phyloP scores from a whole-genome alignment of 441 rosid genomes.

The Daphne laureola region DNA sequence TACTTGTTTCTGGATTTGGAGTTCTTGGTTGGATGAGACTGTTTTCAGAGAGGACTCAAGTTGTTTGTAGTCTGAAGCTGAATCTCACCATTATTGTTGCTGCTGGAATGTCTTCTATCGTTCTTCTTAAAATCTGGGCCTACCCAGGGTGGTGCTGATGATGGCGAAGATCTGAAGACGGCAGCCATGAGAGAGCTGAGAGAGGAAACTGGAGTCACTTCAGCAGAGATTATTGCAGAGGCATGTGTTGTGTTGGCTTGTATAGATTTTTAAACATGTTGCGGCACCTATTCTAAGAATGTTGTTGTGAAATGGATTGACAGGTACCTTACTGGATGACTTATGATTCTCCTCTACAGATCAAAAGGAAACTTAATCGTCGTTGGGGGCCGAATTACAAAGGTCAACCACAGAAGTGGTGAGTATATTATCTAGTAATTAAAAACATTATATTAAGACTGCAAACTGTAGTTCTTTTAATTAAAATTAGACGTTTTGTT shows the following conservation, averaged over 20 bases:
- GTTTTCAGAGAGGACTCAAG: too few species aligned
- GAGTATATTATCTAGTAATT: conserved; percentile 6
- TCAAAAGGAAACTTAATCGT: conserved; percentile 41
- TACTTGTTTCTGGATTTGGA: too few species aligned
- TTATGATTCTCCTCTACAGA: conserved; percentile 51
- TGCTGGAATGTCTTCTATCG: background rate
- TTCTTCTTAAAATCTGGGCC: background rate
- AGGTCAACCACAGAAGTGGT: conserved; percentile 79
- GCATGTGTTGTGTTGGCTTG: conserved; percentile 20
- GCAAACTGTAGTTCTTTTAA: background rate
- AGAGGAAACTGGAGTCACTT: conserved; percentile 77
- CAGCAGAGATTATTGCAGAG: conserved; percentile 64
- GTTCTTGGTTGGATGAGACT: too few species aligned
- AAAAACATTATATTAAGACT: background rate
- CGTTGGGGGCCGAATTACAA: conserved; percentile 58
- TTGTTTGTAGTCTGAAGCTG: too few species aligned
- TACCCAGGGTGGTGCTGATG: conserved; percentile 60
- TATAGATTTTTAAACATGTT: conserved; percentile 5
- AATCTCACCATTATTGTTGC: too few species aligned
- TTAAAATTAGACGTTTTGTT: too few species aligned
- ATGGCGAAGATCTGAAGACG: conserved; percentile 51
- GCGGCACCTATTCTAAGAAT: background rate
- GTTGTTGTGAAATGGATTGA: conserved; percentile 2
- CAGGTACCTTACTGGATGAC: conserved; percentile 65
- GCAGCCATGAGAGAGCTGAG: conserved; percentile 63